These are phyloP conservation scores for Lachnum nothofagi DNA, from an alignment of 2,329 filamentous ascomycete species.

Conservation along the genomic window DNA sequence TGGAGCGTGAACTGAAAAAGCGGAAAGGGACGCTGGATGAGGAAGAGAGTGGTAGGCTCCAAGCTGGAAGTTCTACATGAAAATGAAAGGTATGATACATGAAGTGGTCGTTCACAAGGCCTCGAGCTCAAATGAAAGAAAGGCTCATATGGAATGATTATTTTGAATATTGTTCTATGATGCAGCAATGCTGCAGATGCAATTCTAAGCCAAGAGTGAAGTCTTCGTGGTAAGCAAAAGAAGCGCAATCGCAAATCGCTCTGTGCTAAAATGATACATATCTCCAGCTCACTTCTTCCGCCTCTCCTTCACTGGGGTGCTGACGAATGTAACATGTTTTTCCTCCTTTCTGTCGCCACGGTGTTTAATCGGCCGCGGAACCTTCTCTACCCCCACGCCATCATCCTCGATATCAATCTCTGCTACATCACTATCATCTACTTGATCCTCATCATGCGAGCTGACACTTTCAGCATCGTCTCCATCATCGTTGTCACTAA, in stretches of 20 bases:
- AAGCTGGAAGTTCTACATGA: not conserved
- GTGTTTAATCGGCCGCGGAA: constrained; percentile 22
- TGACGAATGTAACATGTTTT: constrained; percentile 35
- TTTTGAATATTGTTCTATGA: constrained; percentile 22
- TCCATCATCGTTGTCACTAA: constrained; percentile 74
- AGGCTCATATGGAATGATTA: not conserved
- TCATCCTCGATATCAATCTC: constrained; percentile 58
- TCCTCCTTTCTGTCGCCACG: constrained; percentile 30
- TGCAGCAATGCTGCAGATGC: constrained; percentile 18
- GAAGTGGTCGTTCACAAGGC: too few relatives aligned
- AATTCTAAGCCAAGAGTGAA: constrained; percentile 25
- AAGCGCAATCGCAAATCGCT: constrained; percentile 6
- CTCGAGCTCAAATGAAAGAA: too few relatives aligned
- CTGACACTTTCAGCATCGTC: constrained; percentile 49
- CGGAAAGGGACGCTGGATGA: constrained; percentile 17
- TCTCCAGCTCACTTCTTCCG: constrained; percentile 12
- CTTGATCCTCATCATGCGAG: constrained; percentile 41
- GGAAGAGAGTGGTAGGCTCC: constrained; percentile 9
- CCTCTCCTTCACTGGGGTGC: constrained; percentile 29
- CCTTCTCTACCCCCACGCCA: constrained; percentile 26
- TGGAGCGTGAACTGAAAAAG: constrained; percentile 42
- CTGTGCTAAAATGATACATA: too few relatives aligned
- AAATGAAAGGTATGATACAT: not conserved
- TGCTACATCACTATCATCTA: constrained; percentile 57
- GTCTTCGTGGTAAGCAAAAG: constrained; percentile 18